Conservation (phyloP, 768 basidiomycete genomes). For the Tricholoma sp. region DNA sequence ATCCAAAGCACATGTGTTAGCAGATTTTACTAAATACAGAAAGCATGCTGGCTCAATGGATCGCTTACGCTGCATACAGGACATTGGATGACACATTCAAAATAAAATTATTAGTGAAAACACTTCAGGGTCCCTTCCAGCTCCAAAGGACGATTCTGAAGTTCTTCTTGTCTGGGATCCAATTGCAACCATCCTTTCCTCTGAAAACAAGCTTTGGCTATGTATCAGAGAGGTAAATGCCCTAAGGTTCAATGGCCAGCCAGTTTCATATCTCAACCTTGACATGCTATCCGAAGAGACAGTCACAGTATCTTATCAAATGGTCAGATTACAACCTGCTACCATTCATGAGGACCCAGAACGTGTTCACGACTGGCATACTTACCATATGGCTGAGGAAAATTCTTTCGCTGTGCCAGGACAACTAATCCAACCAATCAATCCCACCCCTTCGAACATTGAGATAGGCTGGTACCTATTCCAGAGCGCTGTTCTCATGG, state of each 20-base stretch:
- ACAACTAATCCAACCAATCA: too few species aligned
- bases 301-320: too few species aligned
- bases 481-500: too few species aligned
- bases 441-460: not conserved
- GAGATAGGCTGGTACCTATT: not conserved
- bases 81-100: not conserved
- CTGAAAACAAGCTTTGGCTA: too few species aligned
- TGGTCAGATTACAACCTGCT: too few species aligned
- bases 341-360: too few species aligned
- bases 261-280: constrained; percentile 4
- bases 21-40: not conserved
- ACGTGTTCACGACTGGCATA: too few species aligned
- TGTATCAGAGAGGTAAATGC: constrained; percentile 23
- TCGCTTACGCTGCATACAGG: not conserved
- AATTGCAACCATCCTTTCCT: too few species aligned
- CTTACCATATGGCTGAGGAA: too few species aligned
- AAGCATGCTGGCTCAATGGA: not conserved
- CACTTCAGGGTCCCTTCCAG: too few species aligned
- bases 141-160: too few species aligned
- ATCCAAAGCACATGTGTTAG: not conserved
- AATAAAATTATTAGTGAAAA: not conserved
- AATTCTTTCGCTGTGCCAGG: constrained; percentile 11
- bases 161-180: too few species aligned
- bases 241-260: constrained; percentile 13
- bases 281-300: constrained; percentile 17